Evolutionary conservation across 495 filamentous ascomycete genomes (phyloP), one percentile per base, ranked within the genome.

Genomic region (Geopyxis carbonaria): DNA sequence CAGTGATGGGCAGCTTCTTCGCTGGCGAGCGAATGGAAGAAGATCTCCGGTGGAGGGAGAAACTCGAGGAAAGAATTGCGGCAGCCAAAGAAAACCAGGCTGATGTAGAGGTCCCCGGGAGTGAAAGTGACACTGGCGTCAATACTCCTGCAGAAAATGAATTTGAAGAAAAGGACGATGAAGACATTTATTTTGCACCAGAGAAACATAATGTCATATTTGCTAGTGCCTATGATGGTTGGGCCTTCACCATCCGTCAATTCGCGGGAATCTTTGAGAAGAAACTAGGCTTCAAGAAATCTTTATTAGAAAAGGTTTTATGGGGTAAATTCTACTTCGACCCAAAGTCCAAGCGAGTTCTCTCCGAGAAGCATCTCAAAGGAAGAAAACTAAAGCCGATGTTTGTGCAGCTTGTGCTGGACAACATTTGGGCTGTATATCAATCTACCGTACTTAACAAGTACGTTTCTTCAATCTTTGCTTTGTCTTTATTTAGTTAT

Each of bases 131-230:
- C 8, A 52, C 58, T 5, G 57, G 60, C 5, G 62, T 65, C 13
- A 73, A 77, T 23, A 57, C 70, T 10, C 51, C 50, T 4, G 21
- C 27, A 8, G 57, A 58, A 4, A 53, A 61, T 1, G 72, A 80
- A 38, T 99, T 81, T 43, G 75, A 93, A 55, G 89, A 94, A 53
- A 76, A 73, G 49, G 89, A 95, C 52, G 89, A 99, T 55, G 89
- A 95, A 50, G 86, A 93, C 55, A 70, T 99, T 23, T 99, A 99
- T 57, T 99, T 99, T 61, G 82, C 86, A 6, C 89, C 89, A 0
- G 91, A 95, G 56, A 93, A 87, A 51, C 89, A 93, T 47, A 99
- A 99, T 53, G 89, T 99, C 56, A 94, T 99, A 42, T 99, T 99
- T 50, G 81, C 84, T 63, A 93, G 85, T 53, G 89, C 89, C 20